Base-by-base conservation (phyloP, 73 alveolate genomes). In the Paramecium sonneborni region DNA sequence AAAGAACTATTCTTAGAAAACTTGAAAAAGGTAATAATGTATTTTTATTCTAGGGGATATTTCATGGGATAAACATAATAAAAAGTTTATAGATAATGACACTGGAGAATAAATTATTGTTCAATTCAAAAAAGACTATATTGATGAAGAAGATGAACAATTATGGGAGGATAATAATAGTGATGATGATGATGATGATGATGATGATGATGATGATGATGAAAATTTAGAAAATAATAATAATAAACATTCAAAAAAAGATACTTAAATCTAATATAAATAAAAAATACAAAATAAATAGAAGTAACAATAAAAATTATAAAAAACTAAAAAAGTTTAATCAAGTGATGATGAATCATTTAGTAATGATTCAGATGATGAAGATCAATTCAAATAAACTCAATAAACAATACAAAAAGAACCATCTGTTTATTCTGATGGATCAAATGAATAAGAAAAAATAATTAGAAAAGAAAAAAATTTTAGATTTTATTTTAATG, bases 121-220 rank as follows among this genome's bases (percentile, higher is more conserved):
- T 39, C 48, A 79, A 46, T 79, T 8, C 30, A 79, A 79, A 79
- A 79, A 44, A 20, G 90, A 26, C 14, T 79, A 43, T 79, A 46
- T 79, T 5, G 90, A 79, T 46, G 90, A 79, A 79, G 90, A 79
- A 79, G 90, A 79, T 79, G 90, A 79, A 79, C 3, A 79, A 30
- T 79, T 24, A 79, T 79, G 90, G 90, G 41, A 79, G n/a, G 72
- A 79, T 79, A 26, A 79, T 38, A 76, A 79, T 79, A 5, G 21
- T 10, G 15, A 79, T 79, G 28, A 44, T 37, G 38, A 39, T 4
- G 74, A 44, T 38, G 86, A 72, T 14, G 70, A 37, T 20, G 39
- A 26, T 79, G 5, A 5, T 79, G 69, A 30, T 23, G 12, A 46
- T 5, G 35, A 21, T 38, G 24, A 20, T 44, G 86, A 70, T 21